These are phyloP conservation scores for Penicillium canescens DNA, from an alignment of 495 filamentous ascomycete genomes.

Conservation along the genomic window DNA sequence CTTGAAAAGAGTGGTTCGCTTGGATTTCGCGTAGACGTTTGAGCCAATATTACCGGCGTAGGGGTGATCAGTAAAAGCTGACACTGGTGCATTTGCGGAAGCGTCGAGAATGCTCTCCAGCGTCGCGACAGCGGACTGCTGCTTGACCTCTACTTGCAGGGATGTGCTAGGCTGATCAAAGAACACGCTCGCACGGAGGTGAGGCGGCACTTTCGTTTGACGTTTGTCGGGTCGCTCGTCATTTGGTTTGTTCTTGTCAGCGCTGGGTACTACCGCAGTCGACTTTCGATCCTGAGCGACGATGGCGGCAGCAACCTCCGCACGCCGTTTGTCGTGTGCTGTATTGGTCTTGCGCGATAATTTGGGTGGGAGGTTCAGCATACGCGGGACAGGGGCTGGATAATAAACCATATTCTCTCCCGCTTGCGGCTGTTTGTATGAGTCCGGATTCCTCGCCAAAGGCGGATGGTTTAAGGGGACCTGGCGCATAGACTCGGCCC, in stretches of 20 bases:
- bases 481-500: slow-evolving; percentile 30
- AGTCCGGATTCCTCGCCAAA: slow-evolving; percentile 52
- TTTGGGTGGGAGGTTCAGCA: slow-evolving; percentile 88
- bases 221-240: slow-evolving; percentile 28
- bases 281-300: slow-evolving; percentile 49
- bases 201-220: slow-evolving; percentile 66
- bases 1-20: slow-evolving; percentile 28
- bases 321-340: slow-evolving; percentile 67
- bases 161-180: slow-evolving; percentile 70
- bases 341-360: slow-evolving; percentile 71
- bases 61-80: slow-evolving; percentile 91
- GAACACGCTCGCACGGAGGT: slow-evolving; percentile 86
- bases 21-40: slow-evolving; percentile 59
- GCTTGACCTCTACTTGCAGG: slow-evolving; percentile 68
- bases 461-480: slow-evolving; percentile 40
- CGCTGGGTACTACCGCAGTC: slow-evolving; percentile 32
- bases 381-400: slow-evolving; percentile 89
- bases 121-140: slow-evolving; percentile 81
- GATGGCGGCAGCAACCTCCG: slow-evolving; percentile 57
- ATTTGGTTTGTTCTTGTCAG: slow-evolving; percentile 18
- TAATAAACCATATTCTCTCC: slow-evolving; percentile 88
- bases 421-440: slow-evolving; percentile 62
- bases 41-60: slow-evolving; percentile 71
- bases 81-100: slow-evolving; percentile 89
- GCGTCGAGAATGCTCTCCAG: slow-evolving; percentile 93